Evolutionary conservation across 495 filamentous ascomycete genomes (phyloP).

Genomic region (Neurospora sp.): DNA sequence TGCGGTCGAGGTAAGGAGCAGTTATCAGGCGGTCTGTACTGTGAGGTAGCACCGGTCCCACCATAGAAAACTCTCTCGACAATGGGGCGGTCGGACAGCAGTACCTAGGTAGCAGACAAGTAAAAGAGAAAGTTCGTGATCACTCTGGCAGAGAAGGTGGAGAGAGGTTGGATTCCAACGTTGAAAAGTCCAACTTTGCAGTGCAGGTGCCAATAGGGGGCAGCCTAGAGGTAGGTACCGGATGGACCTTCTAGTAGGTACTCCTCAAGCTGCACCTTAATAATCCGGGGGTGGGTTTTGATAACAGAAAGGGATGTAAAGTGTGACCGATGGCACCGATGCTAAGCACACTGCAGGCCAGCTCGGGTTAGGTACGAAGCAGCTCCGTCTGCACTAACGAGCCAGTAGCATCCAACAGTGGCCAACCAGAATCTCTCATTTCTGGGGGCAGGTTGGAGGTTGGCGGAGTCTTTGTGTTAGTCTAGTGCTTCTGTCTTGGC

Average conservation of each 20-base stretch:
- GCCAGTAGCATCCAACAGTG: not conserved
- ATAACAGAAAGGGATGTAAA: not conserved
- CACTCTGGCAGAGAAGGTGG: not conserved
- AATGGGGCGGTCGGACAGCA: not conserved
- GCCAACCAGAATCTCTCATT: not conserved
- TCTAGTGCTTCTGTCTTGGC: not conserved
- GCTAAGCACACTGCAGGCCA: not conserved
- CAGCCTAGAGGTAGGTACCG: not conserved
- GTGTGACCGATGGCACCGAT: not conserved
- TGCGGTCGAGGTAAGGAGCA: not conserved
- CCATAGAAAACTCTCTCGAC: not conserved
- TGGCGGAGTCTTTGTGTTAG: not conserved
- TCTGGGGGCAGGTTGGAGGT: not conserved
- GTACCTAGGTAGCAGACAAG: not conserved
- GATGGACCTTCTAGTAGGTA: not conserved
- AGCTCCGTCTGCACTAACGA: not conserved
- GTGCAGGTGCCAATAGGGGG: not conserved
- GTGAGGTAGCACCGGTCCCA: not conserved
- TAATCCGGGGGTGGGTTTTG: not conserved
- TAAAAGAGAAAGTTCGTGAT: not conserved
- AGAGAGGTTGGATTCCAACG: not conserved
- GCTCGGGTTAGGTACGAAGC: not conserved
- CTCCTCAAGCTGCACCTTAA: not conserved
- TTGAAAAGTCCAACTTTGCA: not conserved
- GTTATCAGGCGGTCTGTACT: not conserved